Conservation (phyloP, 1,284 basidiomycete species). For the Trichosporon sp. region DNA sequence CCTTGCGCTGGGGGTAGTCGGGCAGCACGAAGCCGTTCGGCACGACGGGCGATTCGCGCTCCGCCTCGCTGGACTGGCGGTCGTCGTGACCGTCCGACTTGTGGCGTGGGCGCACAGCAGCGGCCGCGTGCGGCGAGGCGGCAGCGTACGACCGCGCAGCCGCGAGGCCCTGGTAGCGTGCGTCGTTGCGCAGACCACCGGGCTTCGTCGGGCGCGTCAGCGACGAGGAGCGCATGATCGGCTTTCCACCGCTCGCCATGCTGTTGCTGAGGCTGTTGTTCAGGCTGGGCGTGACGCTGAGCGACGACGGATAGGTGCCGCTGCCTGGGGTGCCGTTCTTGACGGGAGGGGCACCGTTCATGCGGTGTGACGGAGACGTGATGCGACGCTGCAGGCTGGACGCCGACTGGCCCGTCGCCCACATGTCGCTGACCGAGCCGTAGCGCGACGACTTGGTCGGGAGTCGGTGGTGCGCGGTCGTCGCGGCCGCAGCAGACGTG, state of each 20-base stretch:
- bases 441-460: not conserved
- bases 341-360: not conserved
- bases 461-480: not conserved
- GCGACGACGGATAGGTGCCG: not conserved
- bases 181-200: not conserved
- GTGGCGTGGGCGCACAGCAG: not conserved
- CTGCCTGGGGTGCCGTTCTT: not conserved
- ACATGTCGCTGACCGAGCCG: not conserved
- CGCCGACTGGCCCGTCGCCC: not conserved
- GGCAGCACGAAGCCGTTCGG: not conserved
- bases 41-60: not conserved
- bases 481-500: slow-evolving; percentile 13
- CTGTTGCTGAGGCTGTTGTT: not conserved
- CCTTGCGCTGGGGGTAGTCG: not conserved
- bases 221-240: slow-evolving; percentile 2
- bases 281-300: not conserved
- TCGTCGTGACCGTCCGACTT: not conserved
- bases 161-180: not conserved
- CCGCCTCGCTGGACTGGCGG: not conserved
- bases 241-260: slow-evolving; percentile 3
- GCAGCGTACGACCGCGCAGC: not conserved
- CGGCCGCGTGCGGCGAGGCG: not conserved
- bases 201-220: not conserved
- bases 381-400: not conserved
- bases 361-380: not conserved